Evolutionary conservation across 2,329 filamentous ascomycete genomes (phyloP), one percentile per base, ranked within the genome.

Genomic region (Calonectria crousiana): DNA sequence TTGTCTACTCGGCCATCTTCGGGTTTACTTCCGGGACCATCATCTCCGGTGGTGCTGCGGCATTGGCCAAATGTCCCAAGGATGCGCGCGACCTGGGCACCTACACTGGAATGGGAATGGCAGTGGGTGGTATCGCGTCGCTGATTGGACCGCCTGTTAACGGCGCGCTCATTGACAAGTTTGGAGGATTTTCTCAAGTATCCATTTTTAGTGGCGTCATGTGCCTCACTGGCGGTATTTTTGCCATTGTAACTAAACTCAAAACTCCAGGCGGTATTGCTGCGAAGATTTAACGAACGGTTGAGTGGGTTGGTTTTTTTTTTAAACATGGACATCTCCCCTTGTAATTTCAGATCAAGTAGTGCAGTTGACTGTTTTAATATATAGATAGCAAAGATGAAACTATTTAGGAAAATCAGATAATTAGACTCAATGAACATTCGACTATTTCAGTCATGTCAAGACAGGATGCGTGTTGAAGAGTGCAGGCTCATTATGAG

Each of bases 41-140:
- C 77, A 83, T 89, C 72, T 86, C 88, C 0, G 87, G 87, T 0
- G 84, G 80, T 2, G 84, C 86, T 0, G 86, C 85, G 0, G 86
- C 87, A 6, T 80, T 90, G 16, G 82, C 86, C 3, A 77, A 82
- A 67, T 87, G 74, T 1, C 69, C 76, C 84, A 64, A 85, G 38
- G 74, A 79, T 6, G 30, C 74, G 0, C 66, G 71, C 0, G 71
- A 78, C 0, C 72, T 92, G 26, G 91, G 91, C 1, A 90, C 91
- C 0, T 89, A 90, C 60, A 86, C 90, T 75, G 90, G 90, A 20
- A 89, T 90, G 81, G 86, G 86, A 0, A 84, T 89, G 77, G 85
- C 85, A 1, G 56, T 89, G 1, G 81, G 83, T 6, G 84, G 85
- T 0, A 66, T 91, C 38, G 88, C 85, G 0, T 84, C 83, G 5